phyloP scores from a whole-genome alignment of 2,329 filamentous ascomycete genomes.

The Monilinia fructigena region DNA sequence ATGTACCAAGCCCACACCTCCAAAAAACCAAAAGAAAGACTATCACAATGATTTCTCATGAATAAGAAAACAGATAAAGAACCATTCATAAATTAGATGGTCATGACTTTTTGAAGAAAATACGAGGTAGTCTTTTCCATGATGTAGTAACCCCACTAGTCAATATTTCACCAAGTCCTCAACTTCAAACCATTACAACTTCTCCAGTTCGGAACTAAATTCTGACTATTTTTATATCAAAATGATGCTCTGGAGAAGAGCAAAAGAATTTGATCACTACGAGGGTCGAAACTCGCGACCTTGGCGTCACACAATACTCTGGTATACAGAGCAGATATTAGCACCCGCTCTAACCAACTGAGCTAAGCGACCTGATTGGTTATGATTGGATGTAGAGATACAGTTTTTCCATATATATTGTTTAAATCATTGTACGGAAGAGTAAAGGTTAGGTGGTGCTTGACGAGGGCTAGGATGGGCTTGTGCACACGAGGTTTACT shows the following conservation, averaged over 20 bases:
- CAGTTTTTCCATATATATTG: neutral
- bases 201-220: neutral
- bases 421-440: neutral
- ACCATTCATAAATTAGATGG: neutral
- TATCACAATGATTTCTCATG: neutral
- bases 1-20: neutral
- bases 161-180: no score
- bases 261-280: conserved; percentile 3
- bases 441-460: no score
- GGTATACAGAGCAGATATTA: neutral
- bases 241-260: neutral
- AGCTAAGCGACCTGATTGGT: conserved; percentile 10
- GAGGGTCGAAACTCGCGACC: conserved; percentile 4
- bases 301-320: neutral
- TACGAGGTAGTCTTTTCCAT: neutral
- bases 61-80: neutral
- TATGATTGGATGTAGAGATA: neutral
- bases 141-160: no score
- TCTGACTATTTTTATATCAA: neutral
- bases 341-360: conserved; percentile 13
- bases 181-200: conserved; percentile 1
- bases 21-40: neutral
- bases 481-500: no score
- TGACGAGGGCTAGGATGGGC: no score
- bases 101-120: neutral